Percentiles rank a stretch among this genome's conserved stretches.
Conservation (phyloP, 768 basidiomycete genomes). For the Kwoniella dendrophila region DNA sequence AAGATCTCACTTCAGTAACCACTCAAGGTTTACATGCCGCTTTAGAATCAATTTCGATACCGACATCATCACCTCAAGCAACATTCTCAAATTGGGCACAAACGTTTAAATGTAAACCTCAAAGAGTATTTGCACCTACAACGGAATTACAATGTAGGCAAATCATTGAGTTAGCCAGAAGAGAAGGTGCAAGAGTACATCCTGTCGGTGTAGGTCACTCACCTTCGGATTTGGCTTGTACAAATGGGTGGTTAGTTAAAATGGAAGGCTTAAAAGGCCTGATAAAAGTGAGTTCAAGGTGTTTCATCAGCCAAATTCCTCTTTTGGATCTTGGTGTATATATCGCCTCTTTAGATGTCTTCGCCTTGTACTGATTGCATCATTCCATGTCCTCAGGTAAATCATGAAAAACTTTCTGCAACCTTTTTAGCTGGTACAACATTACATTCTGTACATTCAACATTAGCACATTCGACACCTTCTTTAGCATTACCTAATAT, state of each 20-base stretch:
- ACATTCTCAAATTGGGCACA: conserved; percentile 83
- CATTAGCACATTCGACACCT: conserved; percentile 64
- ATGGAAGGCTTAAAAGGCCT: conserved; percentile 72
- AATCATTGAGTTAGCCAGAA: conserved; percentile 76
- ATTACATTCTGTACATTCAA: conserved; percentile 70
- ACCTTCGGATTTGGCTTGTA: conserved; percentile 91
- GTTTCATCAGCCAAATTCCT: too few species aligned
- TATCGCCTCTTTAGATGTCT: not conserved
- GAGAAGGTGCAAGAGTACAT: conserved; percentile 71
- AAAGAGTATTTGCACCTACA: conserved; percentile 71
- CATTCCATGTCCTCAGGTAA: conserved; percentile 28
- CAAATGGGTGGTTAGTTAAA: conserved; percentile 79
- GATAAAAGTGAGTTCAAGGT: conserved; percentile 70
- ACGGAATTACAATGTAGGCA: conserved; percentile 69
- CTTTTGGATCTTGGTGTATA: not conserved
- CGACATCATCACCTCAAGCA: conserved; percentile 33
- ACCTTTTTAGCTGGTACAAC: conserved; percentile 57
- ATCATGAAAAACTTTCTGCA: conserved; percentile 36
- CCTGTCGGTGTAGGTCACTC: conserved; percentile 89
- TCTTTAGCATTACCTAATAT: conserved; percentile 83
- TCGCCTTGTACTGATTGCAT: not conserved
- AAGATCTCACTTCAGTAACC: conserved; percentile 10
- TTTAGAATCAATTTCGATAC: conserved; percentile 35
- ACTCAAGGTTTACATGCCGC: conserved; percentile 24
- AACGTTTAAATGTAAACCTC: conserved; percentile 62